Base-by-base conservation (phyloP, 306 rosid genomes). In the Vachellia pachyceras region DNA sequence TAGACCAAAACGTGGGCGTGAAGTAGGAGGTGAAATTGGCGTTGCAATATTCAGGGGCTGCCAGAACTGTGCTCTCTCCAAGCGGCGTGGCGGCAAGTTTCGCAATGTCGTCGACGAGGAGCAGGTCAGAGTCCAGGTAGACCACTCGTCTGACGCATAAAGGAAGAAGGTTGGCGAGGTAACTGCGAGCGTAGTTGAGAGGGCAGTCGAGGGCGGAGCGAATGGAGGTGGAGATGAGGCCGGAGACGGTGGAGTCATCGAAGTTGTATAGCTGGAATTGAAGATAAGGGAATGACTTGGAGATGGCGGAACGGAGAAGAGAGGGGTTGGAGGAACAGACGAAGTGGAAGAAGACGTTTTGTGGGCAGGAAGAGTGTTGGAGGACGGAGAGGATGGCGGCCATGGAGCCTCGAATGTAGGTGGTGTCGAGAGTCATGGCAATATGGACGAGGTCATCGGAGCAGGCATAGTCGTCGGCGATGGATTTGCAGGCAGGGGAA, bases 121-220 rank as follows among this genome's bases (percentile, higher is more conserved):
- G 70, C 35, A 95, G 93, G 80, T 95, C 99, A 20, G 99, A 95
- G 55, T 95, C 99, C 20, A 95, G 89, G 85, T 95, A 95, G 2
- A 95, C 99, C 18, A 91, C 88, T 20, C 90, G 85, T 10, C 83
- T 77, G 1, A 95, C 96, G 54, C 99, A 93, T 23, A 77, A 14
- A 0, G 97, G 99, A 15, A 95, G 79, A 10, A 95, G 83, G 70
- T 80, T 77, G 1, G 97, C 85, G 2, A 95, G 45, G 86, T 95
- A 95, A 86, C 84, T 78, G 0, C 99, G 90, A 1, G 99, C 99
- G 63, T 95, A 95, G 85, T 95, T 95, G 25, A 95, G 82, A 0
- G 99, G 94, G 73, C 99, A 95, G 84, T 95, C 99, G 0, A 95
- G 80, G 9, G 99, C 99, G 0, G 99, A 89, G 37, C 98, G 99